phyloP scores from a whole-genome alignment of 169 alveolate genomes.

The Babesia sp. region DNA sequence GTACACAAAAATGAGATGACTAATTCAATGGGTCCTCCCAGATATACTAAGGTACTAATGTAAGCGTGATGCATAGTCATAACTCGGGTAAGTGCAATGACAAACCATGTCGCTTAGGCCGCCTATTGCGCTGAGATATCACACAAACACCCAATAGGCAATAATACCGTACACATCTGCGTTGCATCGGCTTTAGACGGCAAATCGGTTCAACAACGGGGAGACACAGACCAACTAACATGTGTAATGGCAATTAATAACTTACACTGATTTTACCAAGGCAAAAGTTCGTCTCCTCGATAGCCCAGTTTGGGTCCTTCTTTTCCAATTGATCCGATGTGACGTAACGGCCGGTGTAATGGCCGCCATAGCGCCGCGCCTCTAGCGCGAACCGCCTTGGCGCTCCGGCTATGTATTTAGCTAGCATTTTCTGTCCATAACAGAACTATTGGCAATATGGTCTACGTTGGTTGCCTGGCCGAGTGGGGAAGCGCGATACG shows the following conservation, averaged over 20 bases:
- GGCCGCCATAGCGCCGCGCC: constrained; percentile 61
- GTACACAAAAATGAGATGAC: too few species aligned
- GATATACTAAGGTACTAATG: too few species aligned
- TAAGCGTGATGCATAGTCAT: too few species aligned
- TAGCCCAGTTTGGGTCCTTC: constrained; percentile 88
- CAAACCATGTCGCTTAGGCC: too few species aligned
- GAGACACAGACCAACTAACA: neutral
- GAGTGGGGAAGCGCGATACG: constrained; percentile 18
- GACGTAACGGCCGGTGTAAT: constrained; percentile 83
- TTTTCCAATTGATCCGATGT: constrained; percentile 83
- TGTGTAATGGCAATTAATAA: neutral
- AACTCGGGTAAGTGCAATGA: too few species aligned
- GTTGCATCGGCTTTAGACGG: neutral
- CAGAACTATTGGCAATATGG: neutral
- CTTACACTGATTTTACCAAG: constrained; percentile 86
- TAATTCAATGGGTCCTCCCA: neutral
- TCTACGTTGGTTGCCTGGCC: neutral
- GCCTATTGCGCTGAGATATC: too few species aligned
- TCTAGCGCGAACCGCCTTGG: constrained; percentile 43
- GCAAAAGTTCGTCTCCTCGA: constrained; percentile 91
- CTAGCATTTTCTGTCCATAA: constrained; percentile 1
- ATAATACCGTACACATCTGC: too few species aligned
- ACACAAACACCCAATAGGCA: too few species aligned
- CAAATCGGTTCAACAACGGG: neutral
- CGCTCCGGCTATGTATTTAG: neutral